phyloP scores from a whole-genome alignment of 192 early-diverging fungal genomes.

The Backusella australiensis region DNA sequence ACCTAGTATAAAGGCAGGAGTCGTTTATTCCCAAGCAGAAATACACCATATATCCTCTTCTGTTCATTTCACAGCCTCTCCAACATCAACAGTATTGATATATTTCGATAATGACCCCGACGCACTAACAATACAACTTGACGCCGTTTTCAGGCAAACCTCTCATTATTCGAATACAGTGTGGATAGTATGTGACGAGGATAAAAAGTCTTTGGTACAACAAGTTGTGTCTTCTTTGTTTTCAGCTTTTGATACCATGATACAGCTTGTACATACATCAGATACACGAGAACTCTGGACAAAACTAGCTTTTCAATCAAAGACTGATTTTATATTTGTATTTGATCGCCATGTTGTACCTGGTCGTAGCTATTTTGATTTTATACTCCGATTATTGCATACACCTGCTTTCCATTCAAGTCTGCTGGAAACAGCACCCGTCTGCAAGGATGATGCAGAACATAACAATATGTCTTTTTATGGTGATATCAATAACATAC shows the following conservation, averaged over 20 bases:
- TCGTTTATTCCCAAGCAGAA: not conserved
- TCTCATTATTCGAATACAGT: not conserved
- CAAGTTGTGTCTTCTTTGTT: not conserved
- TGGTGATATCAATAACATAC: not conserved
- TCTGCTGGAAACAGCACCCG: conserved; percentile 34
- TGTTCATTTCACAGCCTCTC: not conserved
- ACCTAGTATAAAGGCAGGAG: not conserved
- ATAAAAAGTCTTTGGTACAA: not conserved
- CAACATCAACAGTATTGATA: not conserved
- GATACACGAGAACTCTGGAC: not conserved
- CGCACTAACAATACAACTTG: not conserved
- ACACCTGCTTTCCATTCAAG: conserved; percentile 41
- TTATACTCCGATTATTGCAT: conserved; percentile 35
- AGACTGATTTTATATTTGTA: not conserved
- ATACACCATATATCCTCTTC: not conserved
- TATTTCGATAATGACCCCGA: not conserved
- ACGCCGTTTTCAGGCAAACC: not conserved
- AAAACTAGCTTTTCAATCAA: not conserved
- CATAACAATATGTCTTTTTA: conserved; percentile 18
- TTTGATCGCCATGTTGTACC: conserved; percentile 3
- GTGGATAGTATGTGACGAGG: not conserved
- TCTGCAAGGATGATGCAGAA: not conserved
- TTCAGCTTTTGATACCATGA: not conserved
- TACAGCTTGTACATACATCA: not conserved
- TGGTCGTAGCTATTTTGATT: conserved; percentile 35